Evolutionary conservation across 2,329 filamentous ascomycete species (phyloP).

Genomic region (Trichoderma sp.): DNA sequence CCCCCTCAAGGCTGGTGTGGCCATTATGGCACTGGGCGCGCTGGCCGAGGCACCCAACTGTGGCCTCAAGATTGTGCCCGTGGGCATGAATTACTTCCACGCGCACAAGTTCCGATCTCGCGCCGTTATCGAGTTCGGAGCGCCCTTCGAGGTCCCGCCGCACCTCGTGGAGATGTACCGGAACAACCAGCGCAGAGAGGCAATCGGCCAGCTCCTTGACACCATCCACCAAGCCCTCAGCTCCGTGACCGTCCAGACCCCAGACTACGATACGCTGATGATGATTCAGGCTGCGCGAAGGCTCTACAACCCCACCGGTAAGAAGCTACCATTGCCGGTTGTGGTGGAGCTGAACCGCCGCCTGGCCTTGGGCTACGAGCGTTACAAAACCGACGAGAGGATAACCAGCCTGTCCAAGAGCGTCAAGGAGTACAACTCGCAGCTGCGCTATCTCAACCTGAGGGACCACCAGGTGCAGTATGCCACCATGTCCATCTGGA

Average conservation of each 20-base stretch:
- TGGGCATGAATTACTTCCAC: slow-evolving; percentile 99
- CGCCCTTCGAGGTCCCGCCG: slow-evolving; percentile 76
- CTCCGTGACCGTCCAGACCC: slow-evolving; percentile 85
- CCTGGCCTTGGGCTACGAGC: slow-evolving; percentile 84
- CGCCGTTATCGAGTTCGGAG: slow-evolving; percentile 92
- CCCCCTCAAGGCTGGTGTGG: slow-evolving; percentile 92
- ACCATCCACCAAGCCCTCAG: slow-evolving; percentile 81
- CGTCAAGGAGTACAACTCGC: slow-evolving; percentile 81
- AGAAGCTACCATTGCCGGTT: slow-evolving; percentile 86
- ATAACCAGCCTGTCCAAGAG: slow-evolving; percentile 72
- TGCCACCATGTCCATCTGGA: slow-evolving; percentile 74
- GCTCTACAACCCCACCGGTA: slow-evolving; percentile 90
- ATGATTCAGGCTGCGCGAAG: slow-evolving; percentile 90
- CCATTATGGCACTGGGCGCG: slow-evolving; percentile 94
- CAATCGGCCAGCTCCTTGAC: slow-evolving; percentile 80
- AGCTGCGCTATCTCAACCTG: slow-evolving; percentile 80
- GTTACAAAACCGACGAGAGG: slow-evolving; percentile 86
- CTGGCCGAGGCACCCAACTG: slow-evolving; percentile 81
- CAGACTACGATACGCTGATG: slow-evolving; percentile 96
- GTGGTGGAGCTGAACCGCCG: slow-evolving; percentile 93
- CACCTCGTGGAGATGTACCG: slow-evolving; percentile 85
- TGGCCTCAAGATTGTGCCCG: slow-evolving; percentile 89
- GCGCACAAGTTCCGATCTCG: slow-evolving; percentile 96
- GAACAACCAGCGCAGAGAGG: slow-evolving; percentile 76
- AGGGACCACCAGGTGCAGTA: slow-evolving; percentile 95